Evolutionary conservation across 192 early-diverging fungal genomes (phyloP).

Genomic region (Powellomyces hirtus): DNA sequence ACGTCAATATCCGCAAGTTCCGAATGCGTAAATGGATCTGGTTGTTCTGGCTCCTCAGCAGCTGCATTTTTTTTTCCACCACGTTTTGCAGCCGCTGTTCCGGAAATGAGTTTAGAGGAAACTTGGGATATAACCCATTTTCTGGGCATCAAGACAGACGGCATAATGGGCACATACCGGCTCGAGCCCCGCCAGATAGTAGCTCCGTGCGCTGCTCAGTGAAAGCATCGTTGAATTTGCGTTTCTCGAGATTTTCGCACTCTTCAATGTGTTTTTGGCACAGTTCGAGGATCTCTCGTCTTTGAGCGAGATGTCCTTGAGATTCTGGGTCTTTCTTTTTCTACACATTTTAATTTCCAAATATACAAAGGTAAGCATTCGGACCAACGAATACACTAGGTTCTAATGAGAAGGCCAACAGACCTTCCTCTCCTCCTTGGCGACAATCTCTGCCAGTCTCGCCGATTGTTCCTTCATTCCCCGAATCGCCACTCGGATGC

Average conservation of each 20-base stretch:
- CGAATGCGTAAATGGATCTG: constrained; percentile 45
- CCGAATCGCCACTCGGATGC: constrained; percentile 53
- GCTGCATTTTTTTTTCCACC: constrained; percentile 18
- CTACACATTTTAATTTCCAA: too few species aligned
- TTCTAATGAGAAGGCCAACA: too few species aligned
- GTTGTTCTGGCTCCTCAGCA: constrained; percentile 17
- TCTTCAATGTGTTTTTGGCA: constrained; percentile 58
- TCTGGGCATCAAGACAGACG: background rate
- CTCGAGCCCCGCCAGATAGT: constrained; percentile 31
- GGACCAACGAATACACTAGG: too few species aligned
- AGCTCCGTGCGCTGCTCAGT: constrained; percentile 44
- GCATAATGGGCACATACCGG: background rate
- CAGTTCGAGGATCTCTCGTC: constrained; percentile 53
- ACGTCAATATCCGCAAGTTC: constrained; percentile 66
- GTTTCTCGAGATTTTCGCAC: constrained; percentile 58
- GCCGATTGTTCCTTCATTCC: constrained; percentile 42
- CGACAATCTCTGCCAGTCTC: constrained; percentile 44
- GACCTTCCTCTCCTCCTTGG: constrained; percentile 59
- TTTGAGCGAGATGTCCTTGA: constrained; percentile 36
- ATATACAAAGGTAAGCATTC: too few species aligned
- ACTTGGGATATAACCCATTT: too few species aligned
- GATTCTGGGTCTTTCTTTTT: constrained; percentile 42
- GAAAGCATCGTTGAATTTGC: constrained; percentile 47
- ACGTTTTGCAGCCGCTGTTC: too few species aligned
- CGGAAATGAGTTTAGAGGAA: too few species aligned